These are phyloP conservation scores for Amyloporia xantha DNA, from an alignment of 768 basidiomycete genomes.

Conservation along the genomic window DNA sequence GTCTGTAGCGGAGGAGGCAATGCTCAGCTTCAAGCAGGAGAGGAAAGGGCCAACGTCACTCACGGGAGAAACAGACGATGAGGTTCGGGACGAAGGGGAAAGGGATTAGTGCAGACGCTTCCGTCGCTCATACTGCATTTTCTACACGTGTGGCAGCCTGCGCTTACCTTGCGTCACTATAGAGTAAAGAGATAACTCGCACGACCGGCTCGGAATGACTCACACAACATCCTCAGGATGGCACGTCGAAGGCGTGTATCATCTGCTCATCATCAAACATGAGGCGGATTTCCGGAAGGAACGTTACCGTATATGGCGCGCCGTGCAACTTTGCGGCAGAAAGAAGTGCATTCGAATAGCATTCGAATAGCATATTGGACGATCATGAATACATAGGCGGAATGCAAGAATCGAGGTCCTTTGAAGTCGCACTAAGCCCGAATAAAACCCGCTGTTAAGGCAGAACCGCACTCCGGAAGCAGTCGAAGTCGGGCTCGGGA, in stretches of 20 bases:
- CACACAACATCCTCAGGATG: background rate
- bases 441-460: background rate
- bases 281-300: constrained; percentile 1
- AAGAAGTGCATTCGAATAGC: background rate
- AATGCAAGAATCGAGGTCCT: background rate
- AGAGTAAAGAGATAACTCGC: constrained; percentile 12
- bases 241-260: constrained; percentile 23
- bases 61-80: background rate
- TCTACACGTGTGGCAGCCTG: constrained; percentile 15
- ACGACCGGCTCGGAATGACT: constrained; percentile 8
- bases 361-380: background rate
- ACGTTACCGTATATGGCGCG: background rate
- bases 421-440: background rate
- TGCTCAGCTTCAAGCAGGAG: background rate
- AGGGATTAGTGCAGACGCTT: constrained; percentile 11
- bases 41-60: constrained; percentile 6
- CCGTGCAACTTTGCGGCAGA: constrained; percentile 2
- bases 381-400: background rate
- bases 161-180: constrained; percentile 15
- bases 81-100: constrained; percentile 8
- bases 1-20: constrained; percentile 4
- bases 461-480: background rate
- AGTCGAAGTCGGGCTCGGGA: background rate
- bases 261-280: constrained; percentile 1
- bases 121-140: background rate